A percentile compares a stretch with the other conserved stretches of the same genome.
phyloP scores from a whole-genome alignment of 2,329 filamentous ascomycete genomes.

The Fusarium illudens region DNA sequence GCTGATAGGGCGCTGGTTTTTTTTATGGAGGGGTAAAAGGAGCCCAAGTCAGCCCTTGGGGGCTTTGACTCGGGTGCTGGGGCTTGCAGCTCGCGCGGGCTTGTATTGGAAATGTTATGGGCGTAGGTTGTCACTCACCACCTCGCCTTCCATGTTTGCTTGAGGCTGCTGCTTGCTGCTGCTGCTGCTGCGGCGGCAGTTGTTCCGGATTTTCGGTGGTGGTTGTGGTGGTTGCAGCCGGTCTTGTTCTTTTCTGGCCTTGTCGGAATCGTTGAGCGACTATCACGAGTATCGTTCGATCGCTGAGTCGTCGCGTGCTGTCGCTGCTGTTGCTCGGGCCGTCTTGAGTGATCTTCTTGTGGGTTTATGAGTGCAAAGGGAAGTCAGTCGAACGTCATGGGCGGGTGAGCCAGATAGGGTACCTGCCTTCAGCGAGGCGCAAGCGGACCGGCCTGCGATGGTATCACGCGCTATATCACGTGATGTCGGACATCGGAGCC shows the following conservation, averaged over 20 bases:
- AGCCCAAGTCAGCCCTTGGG: background rate
- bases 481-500: background rate
- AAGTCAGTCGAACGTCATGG: slow-evolving; percentile 35
- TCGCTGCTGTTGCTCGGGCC: background rate
- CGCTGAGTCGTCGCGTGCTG: slow-evolving; percentile 5
- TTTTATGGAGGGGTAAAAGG: slow-evolving; percentile 40
- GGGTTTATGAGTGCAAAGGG: slow-evolving; percentile 30
- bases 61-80: slow-evolving; percentile 1
- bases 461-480: slow-evolving; percentile 26
- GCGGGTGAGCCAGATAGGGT: slow-evolving; percentile 30
- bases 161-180: slow-evolving; percentile 18
- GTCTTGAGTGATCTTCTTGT: slow-evolving; percentile 21
- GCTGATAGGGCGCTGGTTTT: slow-evolving; percentile 30
- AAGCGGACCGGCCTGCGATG: slow-evolving; percentile 20
- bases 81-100: background rate
- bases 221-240: slow-evolving; percentile 28
- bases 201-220: slow-evolving; percentile 13
- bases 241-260: slow-evolving; percentile 10
- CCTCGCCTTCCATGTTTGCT: slow-evolving; percentile 40
- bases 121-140: slow-evolving; percentile 36
- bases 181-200: slow-evolving; percentile 12
- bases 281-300: background rate
- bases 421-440: slow-evolving; percentile 13
- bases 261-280: slow-evolving; percentile 7
- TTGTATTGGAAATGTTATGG: background rate